phyloP scores from a whole-genome alignment of 352 stramenopile genomes.

The Phytophthora podocarpi region DNA sequence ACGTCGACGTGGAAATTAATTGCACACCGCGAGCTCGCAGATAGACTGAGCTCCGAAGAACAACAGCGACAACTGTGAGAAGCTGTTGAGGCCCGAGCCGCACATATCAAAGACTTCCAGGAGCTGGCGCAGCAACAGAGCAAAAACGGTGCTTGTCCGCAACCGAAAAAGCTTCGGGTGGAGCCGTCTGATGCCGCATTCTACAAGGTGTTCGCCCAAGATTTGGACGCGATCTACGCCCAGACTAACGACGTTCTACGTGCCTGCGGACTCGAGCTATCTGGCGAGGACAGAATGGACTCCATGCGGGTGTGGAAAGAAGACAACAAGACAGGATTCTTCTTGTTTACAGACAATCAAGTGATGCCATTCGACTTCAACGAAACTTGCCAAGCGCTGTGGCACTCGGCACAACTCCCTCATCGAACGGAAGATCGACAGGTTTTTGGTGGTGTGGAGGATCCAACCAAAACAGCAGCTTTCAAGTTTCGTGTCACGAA shows the following conservation, averaged over 20 bases:
- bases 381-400: background rate
- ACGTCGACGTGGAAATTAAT: background rate
- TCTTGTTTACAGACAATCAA: background rate
- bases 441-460: background rate
- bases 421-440: conserved; percentile 4
- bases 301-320: background rate
- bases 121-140: background rate
- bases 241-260: background rate
- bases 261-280: too few species aligned
- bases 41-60: background rate
- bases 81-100: background rate
- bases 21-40: background rate
- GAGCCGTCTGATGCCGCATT: too few species aligned
- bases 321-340: too few species aligned
- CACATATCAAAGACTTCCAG: background rate
- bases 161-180: too few species aligned
- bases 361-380: conserved; percentile 1
- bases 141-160: too few species aligned
- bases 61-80: too few species aligned
- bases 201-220: too few species aligned
- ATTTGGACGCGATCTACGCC: background rate
- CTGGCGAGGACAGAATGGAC: background rate
- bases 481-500: background rate
- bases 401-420: background rate
- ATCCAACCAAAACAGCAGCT: background rate